Percentiles rank a stretch among this genome's conserved stretches.
phyloP scores from a whole-genome alignment of 2,329 filamentous ascomycete species.

The Trematosphaeria pertusa region DNA sequence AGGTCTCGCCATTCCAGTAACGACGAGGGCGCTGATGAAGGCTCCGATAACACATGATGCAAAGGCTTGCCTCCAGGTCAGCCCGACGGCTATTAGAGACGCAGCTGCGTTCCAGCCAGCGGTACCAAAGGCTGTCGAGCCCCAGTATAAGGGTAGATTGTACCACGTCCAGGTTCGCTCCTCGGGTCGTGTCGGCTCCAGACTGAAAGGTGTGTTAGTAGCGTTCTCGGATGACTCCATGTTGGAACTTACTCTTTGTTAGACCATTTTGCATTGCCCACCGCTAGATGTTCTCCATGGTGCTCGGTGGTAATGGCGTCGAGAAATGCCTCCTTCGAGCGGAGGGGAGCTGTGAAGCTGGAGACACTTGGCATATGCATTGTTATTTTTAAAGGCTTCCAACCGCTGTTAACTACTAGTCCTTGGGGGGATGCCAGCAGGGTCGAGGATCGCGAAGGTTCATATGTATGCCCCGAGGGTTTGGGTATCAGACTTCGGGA shows the following conservation, averaged over 20 bases:
- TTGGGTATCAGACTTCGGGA: not conserved
- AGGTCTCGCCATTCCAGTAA: conserved; percentile 30
- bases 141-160: conserved; percentile 32
- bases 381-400: conserved; percentile 10
- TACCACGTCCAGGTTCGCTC: conserved; percentile 38
- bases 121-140: conserved; percentile 13
- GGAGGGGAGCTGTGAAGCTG: conserved; percentile 17
- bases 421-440: no score
- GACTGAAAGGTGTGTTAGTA: conserved; percentile 1
- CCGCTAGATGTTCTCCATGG: conserved; percentile 17
- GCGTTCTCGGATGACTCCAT: not conserved
- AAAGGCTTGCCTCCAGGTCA: conserved; percentile 35
- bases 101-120: conserved; percentile 9
- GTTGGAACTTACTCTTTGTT: conserved; percentile 26
- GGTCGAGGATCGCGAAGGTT: not conserved
- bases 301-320: conserved; percentile 22
- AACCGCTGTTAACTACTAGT: conserved; percentile 1
- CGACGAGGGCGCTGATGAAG: conserved; percentile 29
- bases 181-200: conserved; percentile 29
- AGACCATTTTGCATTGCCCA: conserved; percentile 29
- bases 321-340: conserved; percentile 28
- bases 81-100: conserved; percentile 4
- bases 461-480: not conserved
- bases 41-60: conserved; percentile 29
- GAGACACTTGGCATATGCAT: conserved; percentile 1